Evolutionary conservation across 331 rosid species (phyloP).

Genomic region (Erythrophleum ivorense): DNA sequence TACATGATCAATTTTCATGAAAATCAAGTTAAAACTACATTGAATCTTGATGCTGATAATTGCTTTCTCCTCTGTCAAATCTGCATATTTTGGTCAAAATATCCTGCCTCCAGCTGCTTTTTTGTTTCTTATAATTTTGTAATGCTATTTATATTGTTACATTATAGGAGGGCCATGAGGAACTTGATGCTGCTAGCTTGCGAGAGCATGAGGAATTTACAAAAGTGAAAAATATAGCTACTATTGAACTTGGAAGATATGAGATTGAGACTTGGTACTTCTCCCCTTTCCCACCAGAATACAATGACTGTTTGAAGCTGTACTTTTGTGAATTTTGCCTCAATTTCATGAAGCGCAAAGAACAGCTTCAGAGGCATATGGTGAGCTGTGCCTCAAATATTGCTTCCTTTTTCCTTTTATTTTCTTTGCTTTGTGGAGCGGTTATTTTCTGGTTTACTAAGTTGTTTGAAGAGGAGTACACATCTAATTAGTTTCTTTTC

Average conservation of each 20-base stretch:
- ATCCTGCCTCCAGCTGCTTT: slow-evolving; percentile 20
- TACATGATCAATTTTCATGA: not conserved
- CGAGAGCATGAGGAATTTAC: slow-evolving; percentile 99
- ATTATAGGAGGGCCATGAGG: slow-evolving; percentile 97
- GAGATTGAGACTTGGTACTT: slow-evolving; percentile 99
- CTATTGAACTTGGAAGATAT: slow-evolving; percentile 97
- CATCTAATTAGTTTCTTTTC: not conserved
- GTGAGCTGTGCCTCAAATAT: slow-evolving; percentile 63
- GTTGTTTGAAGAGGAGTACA: slow-evolving; percentile 16
- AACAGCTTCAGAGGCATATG: slow-evolving; percentile 99
- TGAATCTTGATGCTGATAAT: slow-evolving; percentile 17
- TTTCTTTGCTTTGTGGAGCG: slow-evolving; percentile 27
- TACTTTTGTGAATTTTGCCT: slow-evolving; percentile 98
- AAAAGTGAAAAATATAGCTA: slow-evolving; percentile 97
- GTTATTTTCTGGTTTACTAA: not conserved
- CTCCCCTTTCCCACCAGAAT: slow-evolving; percentile 99
- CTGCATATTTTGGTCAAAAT: not conserved
- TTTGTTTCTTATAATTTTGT: slow-evolving; percentile 27
- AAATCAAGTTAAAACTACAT: not conserved
- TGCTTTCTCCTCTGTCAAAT: slow-evolving; percentile 15
- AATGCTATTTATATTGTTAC: slow-evolving; percentile 22
- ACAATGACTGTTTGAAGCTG: slow-evolving; percentile 89
- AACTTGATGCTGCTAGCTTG: slow-evolving; percentile 99
- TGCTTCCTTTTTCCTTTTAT: slow-evolving; percentile 15
- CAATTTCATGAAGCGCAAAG: slow-evolving; percentile 99